Base-by-base conservation (phyloP, 257 asterid species). In the Henckelia pumila region DNA sequence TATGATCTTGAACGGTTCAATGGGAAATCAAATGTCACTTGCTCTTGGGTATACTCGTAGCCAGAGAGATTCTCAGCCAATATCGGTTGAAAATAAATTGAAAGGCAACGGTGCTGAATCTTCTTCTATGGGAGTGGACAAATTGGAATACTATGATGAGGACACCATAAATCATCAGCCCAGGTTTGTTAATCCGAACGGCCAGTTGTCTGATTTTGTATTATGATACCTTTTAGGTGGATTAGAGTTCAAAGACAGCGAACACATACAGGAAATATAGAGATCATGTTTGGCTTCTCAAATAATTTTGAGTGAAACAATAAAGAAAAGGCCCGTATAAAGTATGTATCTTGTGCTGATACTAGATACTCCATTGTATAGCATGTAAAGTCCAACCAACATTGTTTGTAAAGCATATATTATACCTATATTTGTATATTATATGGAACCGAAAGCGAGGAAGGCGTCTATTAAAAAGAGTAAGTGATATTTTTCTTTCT, bases 171-270 rank as follows among this genome's bases (percentile, higher is more conserved):
- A 80, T 64, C 84, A 87, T 61, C 91, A 87, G 80, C 85, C 77
- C 29, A 81, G 85, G 68, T 87, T 81, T 29, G 78, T 71, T 33
- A 77, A 70, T 72, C 60, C 81, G 4, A 83, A 85, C n/a, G n/a
- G n/a, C 75, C 71, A 80, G 55, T 56, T 83, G 69, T 78, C 89
- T 22, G 91, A 87, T 81, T 84, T 87, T 78, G 90, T 84, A 63
- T 79, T 76, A 25, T 81, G 84, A 85, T 16, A 58, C 63, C 40
- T 68, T 44, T 28, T 55, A 16, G 40, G 37, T 20, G 32, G 22
- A 37, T 37, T 69, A 26, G 24, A 33, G 3, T 19, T 57, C 58
- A 14, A n/a, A 55, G 35, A 23, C 63, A 61, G 44, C n/a, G 50
- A 37, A 47, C 10, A 61, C 52, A 59, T 47, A 22, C 56, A 19